Evolutionary conservation across 805 yeast genomes (phyloP).

Genomic region (Cyberlindnera euphorbiae): DNA sequence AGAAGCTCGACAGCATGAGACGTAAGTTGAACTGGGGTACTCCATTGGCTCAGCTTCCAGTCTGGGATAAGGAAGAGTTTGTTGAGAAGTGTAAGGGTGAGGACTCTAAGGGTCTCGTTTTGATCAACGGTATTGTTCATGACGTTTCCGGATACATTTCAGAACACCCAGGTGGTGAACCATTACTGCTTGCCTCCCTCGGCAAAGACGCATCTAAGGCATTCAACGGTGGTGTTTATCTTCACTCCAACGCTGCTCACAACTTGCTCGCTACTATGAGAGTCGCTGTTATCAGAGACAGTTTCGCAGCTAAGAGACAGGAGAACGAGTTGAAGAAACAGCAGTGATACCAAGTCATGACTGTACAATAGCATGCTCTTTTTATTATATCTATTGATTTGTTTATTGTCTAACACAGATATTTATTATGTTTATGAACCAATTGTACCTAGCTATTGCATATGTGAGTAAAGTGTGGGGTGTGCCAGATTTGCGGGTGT

Average conservation of each 20-base stretch:
- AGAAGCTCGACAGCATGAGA: constrained; percentile 65
- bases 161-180: constrained; percentile 84
- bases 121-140: constrained; percentile 77
- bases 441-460: too few species aligned
- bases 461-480: too few species aligned
- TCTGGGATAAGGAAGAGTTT: constrained; percentile 67
- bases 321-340: constrained; percentile 19
- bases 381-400: not conserved
- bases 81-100: constrained; percentile 36
- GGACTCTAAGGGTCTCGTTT: constrained; percentile 48
- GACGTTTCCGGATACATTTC: constrained; percentile 63
- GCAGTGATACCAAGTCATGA: constrained; percentile 5
- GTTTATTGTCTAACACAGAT: not conserved
- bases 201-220: constrained; percentile 87
- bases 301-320: constrained; percentile 37
- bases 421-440: not conserved
- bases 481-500: too few species aligned
- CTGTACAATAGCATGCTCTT: not conserved
- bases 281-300: constrained; percentile 72
- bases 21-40: constrained; percentile 71
- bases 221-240: constrained; percentile 81
- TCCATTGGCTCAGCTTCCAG: constrained; percentile 58
- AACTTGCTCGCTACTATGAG: constrained; percentile 81
- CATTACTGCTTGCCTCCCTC: constrained; percentile 60
- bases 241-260: constrained; percentile 84